Conservation (phyloP, 441 rosid species). For the Theobroma grandiflorum region DNA sequence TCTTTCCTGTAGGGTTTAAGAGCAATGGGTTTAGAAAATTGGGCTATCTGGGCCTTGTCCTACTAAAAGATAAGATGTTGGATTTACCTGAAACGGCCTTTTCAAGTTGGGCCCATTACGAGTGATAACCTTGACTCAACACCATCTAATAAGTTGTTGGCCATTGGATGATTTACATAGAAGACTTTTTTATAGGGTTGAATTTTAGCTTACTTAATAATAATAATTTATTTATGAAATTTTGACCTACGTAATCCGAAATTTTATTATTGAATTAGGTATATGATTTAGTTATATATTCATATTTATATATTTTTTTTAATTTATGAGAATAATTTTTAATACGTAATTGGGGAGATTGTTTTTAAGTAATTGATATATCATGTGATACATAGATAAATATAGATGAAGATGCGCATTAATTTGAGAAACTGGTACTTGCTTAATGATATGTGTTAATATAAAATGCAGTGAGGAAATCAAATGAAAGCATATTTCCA, state of each 20-base stretch:
- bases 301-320: too few relatives aligned
- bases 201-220: too few relatives aligned
- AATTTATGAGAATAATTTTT: too few relatives aligned
- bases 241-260: too few relatives aligned
- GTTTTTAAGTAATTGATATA: neutral
- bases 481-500: neutral
- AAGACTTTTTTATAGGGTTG: too few relatives aligned
- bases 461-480: neutral
- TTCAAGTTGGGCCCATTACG: neutral
- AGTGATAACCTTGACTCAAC: too few relatives aligned
- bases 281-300: too few relatives aligned
- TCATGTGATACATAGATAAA: neutral
- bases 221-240: too few relatives aligned
- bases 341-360: too few relatives aligned
- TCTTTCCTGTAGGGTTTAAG: conserved; percentile 1
- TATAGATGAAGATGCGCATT: neutral
- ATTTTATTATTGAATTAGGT: too few relatives aligned
- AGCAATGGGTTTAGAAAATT: neutral
- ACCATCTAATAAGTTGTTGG: too few relatives aligned
- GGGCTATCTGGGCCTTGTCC: neutral
- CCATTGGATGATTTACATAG: too few relatives aligned
- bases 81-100: neutral
- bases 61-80: neutral
- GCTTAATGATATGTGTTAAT: neutral
- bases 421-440: neutral